These are phyloP conservation scores for Drechslerella dactyloides DNA, from an alignment of 2,329 filamentous ascomycete genomes.

Conservation along the genomic window DNA sequence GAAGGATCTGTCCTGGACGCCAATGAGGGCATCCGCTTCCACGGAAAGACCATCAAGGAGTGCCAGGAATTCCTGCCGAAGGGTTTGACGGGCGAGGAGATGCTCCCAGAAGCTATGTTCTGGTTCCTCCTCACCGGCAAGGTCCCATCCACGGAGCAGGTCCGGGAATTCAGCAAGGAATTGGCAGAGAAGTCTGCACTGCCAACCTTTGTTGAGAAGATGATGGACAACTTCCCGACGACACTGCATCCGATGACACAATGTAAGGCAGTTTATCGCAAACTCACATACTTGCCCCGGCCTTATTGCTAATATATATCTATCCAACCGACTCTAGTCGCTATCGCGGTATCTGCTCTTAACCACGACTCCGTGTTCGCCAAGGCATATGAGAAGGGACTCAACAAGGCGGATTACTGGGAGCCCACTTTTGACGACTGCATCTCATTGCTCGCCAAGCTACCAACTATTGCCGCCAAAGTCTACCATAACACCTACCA, in stretches of 20 bases:
- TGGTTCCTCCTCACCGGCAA: slow-evolving; percentile 95
- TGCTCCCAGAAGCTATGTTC: slow-evolving; percentile 99
- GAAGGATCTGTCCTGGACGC: slow-evolving; percentile 96
- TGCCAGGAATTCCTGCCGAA: slow-evolving; percentile 94
- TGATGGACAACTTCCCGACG: slow-evolving; percentile 87
- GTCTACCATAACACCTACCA: slow-evolving; percentile 93
- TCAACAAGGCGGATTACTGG: slow-evolving; percentile 98
- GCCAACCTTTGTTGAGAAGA: slow-evolving; percentile 80
- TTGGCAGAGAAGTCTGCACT: slow-evolving; percentile 84
- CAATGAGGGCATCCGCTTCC: slow-evolving; percentile 97
- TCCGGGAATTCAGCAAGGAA: slow-evolving; percentile 81
- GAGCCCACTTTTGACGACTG: slow-evolving; percentile 96
- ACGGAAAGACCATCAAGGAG: slow-evolving; percentile 96
- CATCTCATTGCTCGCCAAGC: slow-evolving; percentile 91
- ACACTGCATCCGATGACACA: slow-evolving; percentile 98
- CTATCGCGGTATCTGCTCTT: slow-evolving; percentile 91
- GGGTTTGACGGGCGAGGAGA: slow-evolving; percentile 88
- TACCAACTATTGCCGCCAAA: slow-evolving; percentile 94
- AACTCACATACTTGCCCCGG: neutral
- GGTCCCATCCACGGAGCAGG: slow-evolving; percentile 81
- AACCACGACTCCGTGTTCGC: slow-evolving; percentile 95
- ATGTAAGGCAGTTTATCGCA: slow-evolving; percentile 58
- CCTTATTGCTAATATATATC: neutral
- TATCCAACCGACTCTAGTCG: slow-evolving; percentile 60
- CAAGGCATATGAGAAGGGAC: slow-evolving; percentile 85